Percentiles rank a stretch among this genome's conserved stretches.
Conservation (phyloP, 768 basidiomycete species). For the Gautieria morchelliformis region DNA sequence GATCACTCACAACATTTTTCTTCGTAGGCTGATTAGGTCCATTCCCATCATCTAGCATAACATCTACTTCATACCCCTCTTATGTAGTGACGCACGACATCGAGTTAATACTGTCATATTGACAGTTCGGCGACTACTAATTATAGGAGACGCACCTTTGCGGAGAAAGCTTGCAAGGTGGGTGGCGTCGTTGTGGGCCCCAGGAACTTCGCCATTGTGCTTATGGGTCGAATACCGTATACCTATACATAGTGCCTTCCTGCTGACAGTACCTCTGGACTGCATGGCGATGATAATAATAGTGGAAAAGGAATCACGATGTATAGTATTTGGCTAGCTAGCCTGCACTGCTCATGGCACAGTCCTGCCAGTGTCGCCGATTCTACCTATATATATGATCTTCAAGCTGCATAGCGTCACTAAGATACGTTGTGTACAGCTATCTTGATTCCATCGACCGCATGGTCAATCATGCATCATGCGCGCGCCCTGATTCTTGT, state of each 20-base stretch:
- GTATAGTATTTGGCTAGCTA: neutral
- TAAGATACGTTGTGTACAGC: too few relatives aligned
- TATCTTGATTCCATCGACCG: too few relatives aligned
- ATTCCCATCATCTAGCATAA: conserved; percentile 1
- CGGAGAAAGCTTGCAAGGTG: neutral
- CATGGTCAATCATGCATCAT: too few relatives aligned
- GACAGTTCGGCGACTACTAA: neutral
- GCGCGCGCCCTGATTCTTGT: too few relatives aligned
- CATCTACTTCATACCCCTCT: neutral
- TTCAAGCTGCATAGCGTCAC: too few relatives aligned
- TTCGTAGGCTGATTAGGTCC: neutral
- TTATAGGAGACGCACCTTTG: neutral
- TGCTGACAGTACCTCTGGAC: neutral
- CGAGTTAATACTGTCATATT: too few relatives aligned
- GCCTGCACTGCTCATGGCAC: neutral
- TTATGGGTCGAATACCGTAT: neutral
- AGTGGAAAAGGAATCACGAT: neutral
- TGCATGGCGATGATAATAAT: neutral
- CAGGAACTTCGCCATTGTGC: neutral
- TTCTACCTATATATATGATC: too few relatives aligned
- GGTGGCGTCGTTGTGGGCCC: neutral
- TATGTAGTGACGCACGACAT: neutral
- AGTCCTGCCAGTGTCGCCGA: too few relatives aligned
- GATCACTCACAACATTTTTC: conserved; percentile 2
- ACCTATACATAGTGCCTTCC: conserved; percentile 1